Conservation (phyloP, 352 stramenopile species). For the Phytophthora sp. region DNA sequence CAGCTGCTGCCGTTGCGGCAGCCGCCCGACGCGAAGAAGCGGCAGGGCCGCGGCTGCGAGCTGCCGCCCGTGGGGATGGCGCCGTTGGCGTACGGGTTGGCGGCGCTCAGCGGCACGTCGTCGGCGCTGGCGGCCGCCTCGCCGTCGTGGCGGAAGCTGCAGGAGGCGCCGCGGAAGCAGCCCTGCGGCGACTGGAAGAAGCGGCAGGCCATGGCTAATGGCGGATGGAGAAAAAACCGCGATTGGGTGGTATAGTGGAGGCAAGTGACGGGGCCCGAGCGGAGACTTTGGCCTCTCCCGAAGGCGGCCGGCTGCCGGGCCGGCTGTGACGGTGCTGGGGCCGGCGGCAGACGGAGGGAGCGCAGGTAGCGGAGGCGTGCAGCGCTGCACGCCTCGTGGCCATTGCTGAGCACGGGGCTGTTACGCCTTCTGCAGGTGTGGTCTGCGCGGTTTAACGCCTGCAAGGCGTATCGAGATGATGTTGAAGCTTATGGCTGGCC, state of each 20-base stretch:
- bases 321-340: too few species aligned
- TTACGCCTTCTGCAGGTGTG: too few species aligned
- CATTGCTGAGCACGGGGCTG: too few species aligned
- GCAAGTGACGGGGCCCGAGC: not conserved
- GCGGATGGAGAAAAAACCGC: not conserved
- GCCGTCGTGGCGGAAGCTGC: conserved; percentile 66
- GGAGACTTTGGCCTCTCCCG: too few species aligned
- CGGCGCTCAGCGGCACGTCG: conserved; percentile 27
- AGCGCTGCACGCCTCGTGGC: too few species aligned
- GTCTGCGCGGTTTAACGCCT: too few species aligned
- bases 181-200: conserved; percentile 79
- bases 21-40: conserved; percentile 63
- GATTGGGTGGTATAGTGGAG: not conserved
- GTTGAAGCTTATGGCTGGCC: too few species aligned
- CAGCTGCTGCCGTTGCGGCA: conserved; percentile 75
- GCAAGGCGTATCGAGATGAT: too few species aligned
- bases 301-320: too few species aligned
- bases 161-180: conserved; percentile 72
- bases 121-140: not conserved
- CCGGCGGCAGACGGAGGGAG: too few species aligned
- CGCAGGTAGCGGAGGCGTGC: too few species aligned
- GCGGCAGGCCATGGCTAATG: conserved; percentile 49
- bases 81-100: conserved; percentile 50
- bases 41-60: conserved; percentile 40
- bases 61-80: conserved; percentile 9